Percentiles rank a stretch among this genome's conserved stretches.
Evolutionary conservation across 164 flowering plant species (phyloP).

Genomic region (Sedum album): DNA sequence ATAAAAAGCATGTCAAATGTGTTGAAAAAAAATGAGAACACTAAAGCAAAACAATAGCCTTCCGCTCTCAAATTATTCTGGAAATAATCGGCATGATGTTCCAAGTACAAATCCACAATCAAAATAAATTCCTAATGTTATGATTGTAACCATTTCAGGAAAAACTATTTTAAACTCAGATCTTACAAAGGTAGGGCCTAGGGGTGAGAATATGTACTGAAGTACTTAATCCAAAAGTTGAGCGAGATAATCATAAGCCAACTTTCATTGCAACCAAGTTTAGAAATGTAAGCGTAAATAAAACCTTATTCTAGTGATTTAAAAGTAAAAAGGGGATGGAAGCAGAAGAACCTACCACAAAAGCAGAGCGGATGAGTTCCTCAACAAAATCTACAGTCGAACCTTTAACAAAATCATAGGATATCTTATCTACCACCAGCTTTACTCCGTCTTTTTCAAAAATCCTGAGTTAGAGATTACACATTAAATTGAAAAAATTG

Average conservation of each 20-base stretch:
- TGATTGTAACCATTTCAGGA: background rate
- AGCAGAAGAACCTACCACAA: no score
- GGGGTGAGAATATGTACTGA: background rate
- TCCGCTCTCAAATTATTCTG: background rate
- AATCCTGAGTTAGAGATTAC: constrained; percentile 40
- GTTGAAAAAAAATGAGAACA: background rate
- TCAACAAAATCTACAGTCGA: constrained; percentile 93
- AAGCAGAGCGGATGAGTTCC: constrained; percentile 71
- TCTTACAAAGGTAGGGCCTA: background rate
- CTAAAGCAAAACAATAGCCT: background rate
- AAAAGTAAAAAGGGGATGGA: no score
- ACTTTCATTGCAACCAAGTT: background rate
- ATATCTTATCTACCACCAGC: constrained; percentile 77
- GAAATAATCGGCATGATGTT: background rate
- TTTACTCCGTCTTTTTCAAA: constrained; percentile 85
- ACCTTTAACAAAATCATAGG: constrained; percentile 89
- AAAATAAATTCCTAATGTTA: background rate
- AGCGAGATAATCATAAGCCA: background rate
- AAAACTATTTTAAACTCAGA: background rate
- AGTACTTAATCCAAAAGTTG: background rate
- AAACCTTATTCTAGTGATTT: background rate
- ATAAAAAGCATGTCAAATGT: background rate
- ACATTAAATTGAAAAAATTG: background rate
- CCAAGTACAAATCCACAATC: background rate
- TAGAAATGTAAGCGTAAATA: no score